Base-by-base conservation (phyloP, 2,329 filamentous ascomycete genomes). In the Endoconidiophora laricicola region DNA sequence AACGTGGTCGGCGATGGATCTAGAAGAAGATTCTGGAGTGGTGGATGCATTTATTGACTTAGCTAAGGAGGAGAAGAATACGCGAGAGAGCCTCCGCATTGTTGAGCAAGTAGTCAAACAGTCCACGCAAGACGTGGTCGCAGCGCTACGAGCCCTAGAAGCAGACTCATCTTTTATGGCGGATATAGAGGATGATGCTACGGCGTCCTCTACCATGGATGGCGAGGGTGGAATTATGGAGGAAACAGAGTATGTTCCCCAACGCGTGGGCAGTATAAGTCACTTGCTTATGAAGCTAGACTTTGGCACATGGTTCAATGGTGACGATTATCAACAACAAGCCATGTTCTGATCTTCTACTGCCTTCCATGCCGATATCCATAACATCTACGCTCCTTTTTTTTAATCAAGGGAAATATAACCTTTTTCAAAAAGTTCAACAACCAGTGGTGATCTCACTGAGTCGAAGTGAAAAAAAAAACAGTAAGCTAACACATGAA, bases 281-380 rank as follows among this genome's bases (percentile, higher is more conserved):
- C 72, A 84, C 52, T 65, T 95, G 60, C 64, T 95, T 60, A 94
- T 94, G 86, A 94, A 94, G 68, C 67, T 95, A 58, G 87, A 94
- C 59, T 78, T 78, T 62, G 75, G 74, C 18, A 72, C 65, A 49
- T 78, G 74, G 74, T 72, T 76, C 55, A 67, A 62, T 4, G 59
- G 62, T 33, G 53, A 57, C 48, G 58, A 58, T 43, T 20, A 42
- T 29, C 42, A 50, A 23, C 38, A 52, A 38, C 39, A 42, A 20
- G 20, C 26, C n/a, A 40, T 37, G 40, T 48, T 36, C 48, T 42
- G 39, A 47, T 23, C 6, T 18, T 29, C 16, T 4, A 29, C 10
- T 33, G 23, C 36, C 9, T 33, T 18, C 14, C 9, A n/a, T 16
- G 14, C 9, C 14, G 14, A 22, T 36, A 12, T 6, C 36, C 20